Evolutionary conservation across 108 stramenopile species (phyloP).

Genomic region (Pseudonitzschia pungens): DNA sequence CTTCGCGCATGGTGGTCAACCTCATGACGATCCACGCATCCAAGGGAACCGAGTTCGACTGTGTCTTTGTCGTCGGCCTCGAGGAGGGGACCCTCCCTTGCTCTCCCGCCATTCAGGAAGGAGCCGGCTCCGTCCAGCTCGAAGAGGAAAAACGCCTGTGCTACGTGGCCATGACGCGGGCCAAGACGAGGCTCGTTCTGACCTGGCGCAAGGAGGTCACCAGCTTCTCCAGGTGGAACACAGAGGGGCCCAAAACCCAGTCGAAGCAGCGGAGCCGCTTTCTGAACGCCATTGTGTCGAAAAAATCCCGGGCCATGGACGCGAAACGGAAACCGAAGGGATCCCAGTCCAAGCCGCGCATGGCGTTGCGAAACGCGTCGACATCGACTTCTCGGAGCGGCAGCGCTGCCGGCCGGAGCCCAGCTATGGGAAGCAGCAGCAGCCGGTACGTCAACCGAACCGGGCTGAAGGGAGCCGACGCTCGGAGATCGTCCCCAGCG

Average conservation of each 20-base stretch:
- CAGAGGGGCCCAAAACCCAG: slow-evolving; percentile 33
- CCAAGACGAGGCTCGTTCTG: slow-evolving; percentile 78
- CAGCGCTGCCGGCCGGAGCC: background rate
- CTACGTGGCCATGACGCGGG: slow-evolving; percentile 94
- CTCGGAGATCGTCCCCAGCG: background rate
- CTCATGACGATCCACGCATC: slow-evolving; percentile 91
- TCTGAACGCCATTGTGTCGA: slow-evolving; percentile 39
- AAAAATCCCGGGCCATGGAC: background rate
- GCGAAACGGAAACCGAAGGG: background rate
- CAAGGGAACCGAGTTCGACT: slow-evolving; percentile 93
- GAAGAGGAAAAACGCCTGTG: slow-evolving; percentile 88
- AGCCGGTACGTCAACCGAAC: slow-evolving; percentile 4
- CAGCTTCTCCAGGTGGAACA: slow-evolving; percentile 43
- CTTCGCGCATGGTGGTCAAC: slow-evolving; percentile 57
- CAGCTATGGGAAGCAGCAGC: background rate
- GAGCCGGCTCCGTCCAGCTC: slow-evolving; percentile 64
- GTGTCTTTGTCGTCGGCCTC: slow-evolving; percentile 82
- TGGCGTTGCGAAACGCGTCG: background rate
- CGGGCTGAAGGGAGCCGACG: background rate
- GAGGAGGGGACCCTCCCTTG: slow-evolving; percentile 86
- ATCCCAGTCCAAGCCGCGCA: background rate
- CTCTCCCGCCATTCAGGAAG: slow-evolving; percentile 38
- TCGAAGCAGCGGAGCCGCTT: slow-evolving; percentile 66
- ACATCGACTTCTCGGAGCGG: background rate
- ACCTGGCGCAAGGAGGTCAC: slow-evolving; percentile 78